Evolutionary conservation across 2,329 filamentous ascomycete species (phyloP).

Genomic region (Exserohilum rostratum): DNA sequence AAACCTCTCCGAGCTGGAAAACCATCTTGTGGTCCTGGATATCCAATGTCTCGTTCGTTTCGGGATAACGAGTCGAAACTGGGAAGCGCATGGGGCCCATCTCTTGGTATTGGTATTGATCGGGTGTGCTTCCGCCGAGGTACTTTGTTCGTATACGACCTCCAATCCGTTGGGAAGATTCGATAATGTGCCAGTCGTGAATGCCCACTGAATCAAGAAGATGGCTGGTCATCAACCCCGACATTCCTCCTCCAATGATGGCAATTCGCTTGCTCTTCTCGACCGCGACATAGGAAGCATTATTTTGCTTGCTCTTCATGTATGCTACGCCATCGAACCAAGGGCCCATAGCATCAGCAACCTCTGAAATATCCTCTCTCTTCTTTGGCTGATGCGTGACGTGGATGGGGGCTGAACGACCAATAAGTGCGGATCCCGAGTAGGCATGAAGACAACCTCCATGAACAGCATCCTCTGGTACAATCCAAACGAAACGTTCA

Average conservation of each 20-base stretch:
- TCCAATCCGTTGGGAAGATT: conserved; percentile 65
- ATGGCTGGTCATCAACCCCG: conserved; percentile 64
- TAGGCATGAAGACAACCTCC: conserved; percentile 56
- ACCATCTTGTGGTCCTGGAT: conserved; percentile 69
- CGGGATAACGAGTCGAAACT: conserved; percentile 55
- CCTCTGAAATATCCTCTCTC: conserved; percentile 51
- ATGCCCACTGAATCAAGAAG: conserved; percentile 61
- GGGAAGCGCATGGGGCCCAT: conserved; percentile 72
- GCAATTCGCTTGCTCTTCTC: conserved; percentile 65
- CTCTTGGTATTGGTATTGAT: conserved; percentile 71
- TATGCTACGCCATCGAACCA: conserved; percentile 71
- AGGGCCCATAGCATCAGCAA: conserved; percentile 63
- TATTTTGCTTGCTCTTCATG: conserved; percentile 61
- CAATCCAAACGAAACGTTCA: conserved; percentile 57
- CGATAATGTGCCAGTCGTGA: conserved; percentile 66
- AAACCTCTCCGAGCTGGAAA: conserved; percentile 65
- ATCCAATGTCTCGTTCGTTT: conserved; percentile 62
- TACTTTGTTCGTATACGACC: conserved; percentile 70
- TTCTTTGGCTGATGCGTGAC: conserved; percentile 45
- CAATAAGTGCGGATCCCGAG: conserved; percentile 48
- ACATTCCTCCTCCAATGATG: conserved; percentile 70
- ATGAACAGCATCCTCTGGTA: conserved; percentile 48
- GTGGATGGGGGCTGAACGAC: conserved; percentile 50
- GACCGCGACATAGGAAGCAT: conserved; percentile 58
- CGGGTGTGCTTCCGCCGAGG: conserved; percentile 62